Base-by-base conservation (phyloP, 2,329 filamentous ascomycete genomes). In the Clarireedia hainanense region DNA sequence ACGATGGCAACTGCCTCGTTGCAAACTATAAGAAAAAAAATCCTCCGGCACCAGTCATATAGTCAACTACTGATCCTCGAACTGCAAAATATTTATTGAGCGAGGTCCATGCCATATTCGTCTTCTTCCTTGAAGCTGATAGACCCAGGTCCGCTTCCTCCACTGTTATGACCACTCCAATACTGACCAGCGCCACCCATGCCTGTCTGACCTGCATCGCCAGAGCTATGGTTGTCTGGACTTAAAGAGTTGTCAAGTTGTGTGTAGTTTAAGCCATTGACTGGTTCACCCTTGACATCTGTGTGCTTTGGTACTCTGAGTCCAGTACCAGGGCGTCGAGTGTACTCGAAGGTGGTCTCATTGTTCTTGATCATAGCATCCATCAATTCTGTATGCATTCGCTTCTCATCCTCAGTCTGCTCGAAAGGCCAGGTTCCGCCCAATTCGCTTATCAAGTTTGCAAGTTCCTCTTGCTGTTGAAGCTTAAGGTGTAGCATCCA, bases 121-220 rank as follows among this genome's bases (percentile, higher is more conserved):
- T 96, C 91, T 73, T 96, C 91, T 70, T 96, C 91, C 72, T 96
- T 96, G 74, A 96, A 89, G 69, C 86, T 85, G 67, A 89, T 76
- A 6, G 76, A 74, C 24, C 77, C 78, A 46, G 84, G 80, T 55
- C 85, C 85, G 67, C 83, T 89, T 58, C 80, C 84, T 52, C 88
- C 86, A 67, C 86, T 88, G 67, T 87, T 85, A 59, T 80, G 83
- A 45, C 85, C 84, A 53, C 83, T 81, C 75, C 84, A 87, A 67
- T 86, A 84, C 60, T 82, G 79, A 12, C 73, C 73, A 23, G 67
- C 47, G 24, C 65, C 63, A 34, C 62, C 63, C 39, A 65, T 61
- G n/a, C 62, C 64, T 37, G 62, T 58, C 45, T 65, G 62, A 42
- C 64, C 64, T 26, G 59, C 59, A 58, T 69, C 67, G 12, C 64